These are phyloP conservation scores for Pleoardoris graminearum DNA, from an alignment of 2,329 filamentous ascomycete genomes.

Conservation along the genomic window DNA sequence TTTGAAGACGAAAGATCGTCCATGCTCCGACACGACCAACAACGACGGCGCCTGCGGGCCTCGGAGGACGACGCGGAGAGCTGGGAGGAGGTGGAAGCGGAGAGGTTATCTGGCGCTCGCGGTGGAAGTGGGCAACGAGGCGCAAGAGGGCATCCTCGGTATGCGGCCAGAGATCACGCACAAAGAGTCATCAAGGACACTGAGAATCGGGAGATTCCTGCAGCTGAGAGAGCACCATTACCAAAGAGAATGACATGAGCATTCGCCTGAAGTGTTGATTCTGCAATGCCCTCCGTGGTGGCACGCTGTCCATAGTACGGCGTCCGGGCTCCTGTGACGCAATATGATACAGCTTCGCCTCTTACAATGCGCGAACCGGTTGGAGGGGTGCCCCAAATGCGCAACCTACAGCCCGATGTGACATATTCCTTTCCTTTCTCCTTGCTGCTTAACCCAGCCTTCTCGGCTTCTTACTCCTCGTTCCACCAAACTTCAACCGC, in stretches of 20 bases:
- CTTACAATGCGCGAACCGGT: not conserved
- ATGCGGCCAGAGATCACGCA: conserved; percentile 34
- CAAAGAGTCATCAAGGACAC: conserved; percentile 45
- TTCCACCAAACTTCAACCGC: conserved; percentile 93
- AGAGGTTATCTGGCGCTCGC: conserved; percentile 31
- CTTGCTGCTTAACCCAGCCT: conserved; percentile 65
- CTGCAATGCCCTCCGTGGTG: conserved; percentile 11
- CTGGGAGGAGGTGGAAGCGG: conserved; percentile 37
- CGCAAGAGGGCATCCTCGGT: conserved; percentile 37
- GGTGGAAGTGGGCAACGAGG: conserved; percentile 40
- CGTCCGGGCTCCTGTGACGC: conserved; percentile 23
- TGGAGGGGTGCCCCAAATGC: not conserved
- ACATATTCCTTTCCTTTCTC: conserved; percentile 6
- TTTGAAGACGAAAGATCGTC: conserved; percentile 59
- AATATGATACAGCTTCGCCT: conserved; percentile 24
- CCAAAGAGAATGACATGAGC: conserved; percentile 44
- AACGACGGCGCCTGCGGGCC: conserved; percentile 33
- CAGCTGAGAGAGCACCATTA: conserved; percentile 51
- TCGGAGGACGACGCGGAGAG: conserved; percentile 31
- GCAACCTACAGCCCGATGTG: not conserved
- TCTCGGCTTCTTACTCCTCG: conserved; percentile 80
- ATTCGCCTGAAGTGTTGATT: conserved; percentile 5
- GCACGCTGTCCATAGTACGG: conserved; percentile 9
- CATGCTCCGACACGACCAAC: conserved; percentile 57
- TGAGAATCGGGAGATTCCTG: conserved; percentile 48